Evolutionary conservation across 2,329 filamentous ascomycete genomes (phyloP).

Genomic region (Ceratocystis colombiana): DNA sequence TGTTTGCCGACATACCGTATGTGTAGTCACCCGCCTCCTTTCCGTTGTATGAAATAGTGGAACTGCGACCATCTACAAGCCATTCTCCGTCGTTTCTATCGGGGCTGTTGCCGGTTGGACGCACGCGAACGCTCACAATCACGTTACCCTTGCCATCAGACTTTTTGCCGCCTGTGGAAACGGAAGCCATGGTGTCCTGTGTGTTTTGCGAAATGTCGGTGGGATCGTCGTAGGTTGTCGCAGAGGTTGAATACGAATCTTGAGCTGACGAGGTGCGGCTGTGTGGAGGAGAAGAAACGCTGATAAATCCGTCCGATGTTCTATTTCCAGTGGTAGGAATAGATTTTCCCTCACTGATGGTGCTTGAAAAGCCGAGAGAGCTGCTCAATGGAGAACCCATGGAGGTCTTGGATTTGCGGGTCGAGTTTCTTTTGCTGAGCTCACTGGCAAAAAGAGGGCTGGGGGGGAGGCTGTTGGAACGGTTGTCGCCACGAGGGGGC

Average conservation of each 20-base stretch:
- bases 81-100: conserved; percentile 66
- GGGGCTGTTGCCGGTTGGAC: conserved; percentile 64
- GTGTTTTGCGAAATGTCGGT: conserved; percentile 42
- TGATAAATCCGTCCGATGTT: conserved; percentile 65
- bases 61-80: conserved; percentile 78
- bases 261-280: conserved; percentile 88
- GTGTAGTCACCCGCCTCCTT: conserved; percentile 86
- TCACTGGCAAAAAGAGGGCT: conserved; percentile 49
- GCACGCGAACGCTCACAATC: conserved; percentile 84
- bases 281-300: conserved; percentile 70
- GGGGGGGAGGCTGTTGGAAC: conserved; percentile 51
- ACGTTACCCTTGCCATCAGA: conserved; percentile 84
- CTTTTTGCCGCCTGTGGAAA: conserved; percentile 38
- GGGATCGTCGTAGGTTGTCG: conserved; percentile 76
- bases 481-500: conserved; percentile 59
- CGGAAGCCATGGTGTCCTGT: conserved; percentile 31
- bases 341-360: conserved; percentile 65
- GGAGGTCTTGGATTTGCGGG: conserved; percentile 47
- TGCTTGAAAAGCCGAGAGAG: conserved; percentile 68
- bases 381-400: conserved; percentile 43
- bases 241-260: conserved; percentile 83
- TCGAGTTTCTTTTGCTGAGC: conserved; percentile 33
- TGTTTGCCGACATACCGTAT: conserved; percentile 58
- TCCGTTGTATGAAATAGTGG: conserved; percentile 72
- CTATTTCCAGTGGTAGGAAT: conserved; percentile 51